Percentiles rank a stretch among this genome's conserved stretches.
Conservation (phyloP, 2,329 filamentous ascomycete genomes). For the Aspergillus sp. region DNA sequence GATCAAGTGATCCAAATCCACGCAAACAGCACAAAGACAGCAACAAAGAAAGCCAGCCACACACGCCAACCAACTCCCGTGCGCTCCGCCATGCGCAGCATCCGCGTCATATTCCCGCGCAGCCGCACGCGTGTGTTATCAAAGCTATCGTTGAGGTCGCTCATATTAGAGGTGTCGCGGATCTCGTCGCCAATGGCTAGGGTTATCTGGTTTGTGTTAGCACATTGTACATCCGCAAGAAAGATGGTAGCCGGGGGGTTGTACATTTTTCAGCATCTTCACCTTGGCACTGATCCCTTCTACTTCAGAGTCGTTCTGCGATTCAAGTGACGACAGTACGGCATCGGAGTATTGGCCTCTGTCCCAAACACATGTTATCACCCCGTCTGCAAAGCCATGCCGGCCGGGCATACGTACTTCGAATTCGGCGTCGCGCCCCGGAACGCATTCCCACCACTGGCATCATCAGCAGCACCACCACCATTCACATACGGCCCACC, state of each 20-base stretch:
- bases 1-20: slow-evolving; percentile 83
- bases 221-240: not conserved
- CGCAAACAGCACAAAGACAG: slow-evolving; percentile 72
- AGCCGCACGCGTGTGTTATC: slow-evolving; percentile 74
- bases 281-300: slow-evolving; percentile 90
- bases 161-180: slow-evolving; percentile 74
- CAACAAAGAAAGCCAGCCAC: slow-evolving; percentile 82
- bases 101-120: slow-evolving; percentile 89
- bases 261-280: slow-evolving; percentile 75
- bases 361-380: slow-evolving; percentile 6
- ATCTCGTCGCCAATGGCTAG: slow-evolving; percentile 93
- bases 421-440: slow-evolving; percentile 64
- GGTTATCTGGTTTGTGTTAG: slow-evolving; percentile 59
- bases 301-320: slow-evolving; percentile 85
- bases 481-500: slow-evolving; percentile 18
- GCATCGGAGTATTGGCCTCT: slow-evolving; percentile 89
- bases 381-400: not conserved
- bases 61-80: slow-evolving; percentile 95
- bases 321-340: slow-evolving; percentile 86
- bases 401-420: slow-evolving; percentile 40
- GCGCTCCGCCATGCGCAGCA: slow-evolving; percentile 89
- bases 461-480: slow-evolving; percentile 8
- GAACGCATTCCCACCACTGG: slow-evolving; percentile 23
- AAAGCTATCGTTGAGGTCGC: slow-evolving; percentile 93
- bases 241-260: slow-evolving; percentile 26